Base-by-base conservation (phyloP, 805 yeast species). In the Candida coleopterorum region DNA sequence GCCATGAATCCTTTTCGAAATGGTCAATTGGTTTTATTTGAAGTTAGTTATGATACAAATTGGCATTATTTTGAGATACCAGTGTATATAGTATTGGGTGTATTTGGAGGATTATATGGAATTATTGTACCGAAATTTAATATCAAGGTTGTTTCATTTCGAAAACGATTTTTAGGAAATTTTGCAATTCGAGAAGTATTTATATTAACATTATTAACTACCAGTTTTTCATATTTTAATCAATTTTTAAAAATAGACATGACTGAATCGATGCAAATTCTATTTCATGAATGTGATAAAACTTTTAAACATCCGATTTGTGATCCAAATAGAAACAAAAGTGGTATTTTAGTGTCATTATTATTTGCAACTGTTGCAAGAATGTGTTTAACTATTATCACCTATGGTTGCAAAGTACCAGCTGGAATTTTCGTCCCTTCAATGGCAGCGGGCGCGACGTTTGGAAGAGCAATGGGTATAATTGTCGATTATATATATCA, bases 381-480 rank as follows among this genome's bases (percentile, higher is more conserved):
- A 38, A 76, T 81, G 64, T 44, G 71, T 0, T 68, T 93, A 34
- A 85, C 93, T 18, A 74, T 88, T 18, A 68, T 93, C 11, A 83
- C 97, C 0, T 93, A 94, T 56, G 96, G 96, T 2, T 80, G 88
- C 43, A 87, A 83, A 58, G 89, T 90, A 0, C 98, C 98, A 0
- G 95, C 97, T n/a, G 98, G 98, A 11, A 86, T 90, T 5, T 83
- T 93, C 60, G 95, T 93, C 37, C 98, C 98, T 2, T 85, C 96
- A 2, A 86, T 93, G 95, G 89, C 96, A 0, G 84, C 88, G 1
- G 98, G 98, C 16, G 97, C 97, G 0, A 77, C 95, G 0, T 84
- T 86, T 58, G 98, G 98, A 6, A 71, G 97, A 35, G 82, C 89
- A 0, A 49, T 93, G 9, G 97, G 98, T 4, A 62, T 87, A 7